Conservation (phyloP, 306 rosid species). For the Echinosophora koreensis region DNA sequence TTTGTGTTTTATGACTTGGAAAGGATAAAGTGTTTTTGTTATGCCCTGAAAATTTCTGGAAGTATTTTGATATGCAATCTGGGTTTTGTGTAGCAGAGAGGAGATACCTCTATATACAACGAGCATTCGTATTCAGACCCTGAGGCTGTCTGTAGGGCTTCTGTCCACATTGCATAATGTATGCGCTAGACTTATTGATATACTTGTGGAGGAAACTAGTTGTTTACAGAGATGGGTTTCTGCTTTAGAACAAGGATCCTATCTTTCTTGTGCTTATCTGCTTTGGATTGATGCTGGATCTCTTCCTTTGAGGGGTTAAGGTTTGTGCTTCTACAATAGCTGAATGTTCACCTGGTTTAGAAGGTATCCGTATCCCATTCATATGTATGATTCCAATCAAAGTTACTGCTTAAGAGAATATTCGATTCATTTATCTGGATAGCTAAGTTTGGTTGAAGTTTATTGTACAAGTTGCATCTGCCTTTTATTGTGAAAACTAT, state of each 20-base stretch:
- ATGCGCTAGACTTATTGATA: slow-evolving; percentile 14
- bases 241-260: slow-evolving; percentile 30
- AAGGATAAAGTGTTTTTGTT: slow-evolving; percentile 23
- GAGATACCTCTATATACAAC: slow-evolving; percentile 10
- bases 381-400: slow-evolving; percentile 13
- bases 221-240: slow-evolving; percentile 19
- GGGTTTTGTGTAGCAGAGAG: slow-evolving; percentile 23
- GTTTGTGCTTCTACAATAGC: slow-evolving; percentile 3
- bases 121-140: slow-evolving; percentile 8
- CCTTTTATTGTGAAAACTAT: slow-evolving; percentile 3
- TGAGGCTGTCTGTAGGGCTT: slow-evolving; percentile 7
- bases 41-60: slow-evolving; percentile 32
- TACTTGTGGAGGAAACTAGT: slow-evolving; percentile 24
- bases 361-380: slow-evolving; percentile 37
- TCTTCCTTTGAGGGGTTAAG: neutral
- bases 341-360: slow-evolving; percentile 28
- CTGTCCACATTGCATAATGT: slow-evolving; percentile 5
- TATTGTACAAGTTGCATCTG: slow-evolving; percentile 17
- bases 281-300: slow-evolving; percentile 21
- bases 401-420: neutral
- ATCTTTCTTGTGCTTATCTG: slow-evolving; percentile 25
- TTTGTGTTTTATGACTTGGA: too few relatives aligned
- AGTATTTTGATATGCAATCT: slow-evolving; percentile 36
- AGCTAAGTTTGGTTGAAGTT: slow-evolving; percentile 25
- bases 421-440: slow-evolving; percentile 18